Base-by-base conservation (phyloP, 345 rosid genomes). In the Lepidium africanum region DNA sequence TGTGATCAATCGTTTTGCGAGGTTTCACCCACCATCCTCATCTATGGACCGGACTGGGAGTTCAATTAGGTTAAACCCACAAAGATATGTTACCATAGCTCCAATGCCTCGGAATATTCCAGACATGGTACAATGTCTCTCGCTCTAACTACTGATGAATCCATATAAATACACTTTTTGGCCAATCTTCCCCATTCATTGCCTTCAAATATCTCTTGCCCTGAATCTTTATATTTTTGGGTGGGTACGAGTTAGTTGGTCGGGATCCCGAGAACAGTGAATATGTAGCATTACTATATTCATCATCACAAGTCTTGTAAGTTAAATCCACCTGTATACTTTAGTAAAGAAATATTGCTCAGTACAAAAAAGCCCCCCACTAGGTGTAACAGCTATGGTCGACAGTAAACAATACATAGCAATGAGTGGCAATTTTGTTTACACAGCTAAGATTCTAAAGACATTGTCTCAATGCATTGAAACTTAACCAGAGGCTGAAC, bases 1-100 rank as follows among this genome's bases (percentile, higher is more conserved):
- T 47, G 86, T 94, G 39, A 90, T 93, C 64, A 91, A 88, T 80
- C 99, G 96, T 21, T 91, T 93, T 78, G 97, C 97, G 9, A 94
- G 78, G 79, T 91, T 91, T 71, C 88, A 91, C 69, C 86, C 89
- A 6, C 76, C 91, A 76, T 77, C 86, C 37, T 81, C 79, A 0
- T 76, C 90, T 42, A 52, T 77, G 38, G 82, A 78, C 65, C 79
- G 79, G 42, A 21, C 76, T 19, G 38, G 73, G 54, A 75, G 49
- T 80, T 13, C 85, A 45, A 82, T 63, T 70, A 86, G 73, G 81
- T 75, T 78, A 71, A 76, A 60, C 59, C 87, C 85, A 65, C 96
- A 91, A 73, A 84, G 95, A 86, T 94, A 94, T 80, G 96, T 89
- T 72, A 79, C 85, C 65, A 88, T 95, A 41, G 75, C 86, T 67